A percentile compares a stretch with the other conserved stretches of the same genome.
These are phyloP conservation scores for Russula olivacea DNA, from an alignment of 768 basidiomycete species.

Conservation along the genomic window DNA sequence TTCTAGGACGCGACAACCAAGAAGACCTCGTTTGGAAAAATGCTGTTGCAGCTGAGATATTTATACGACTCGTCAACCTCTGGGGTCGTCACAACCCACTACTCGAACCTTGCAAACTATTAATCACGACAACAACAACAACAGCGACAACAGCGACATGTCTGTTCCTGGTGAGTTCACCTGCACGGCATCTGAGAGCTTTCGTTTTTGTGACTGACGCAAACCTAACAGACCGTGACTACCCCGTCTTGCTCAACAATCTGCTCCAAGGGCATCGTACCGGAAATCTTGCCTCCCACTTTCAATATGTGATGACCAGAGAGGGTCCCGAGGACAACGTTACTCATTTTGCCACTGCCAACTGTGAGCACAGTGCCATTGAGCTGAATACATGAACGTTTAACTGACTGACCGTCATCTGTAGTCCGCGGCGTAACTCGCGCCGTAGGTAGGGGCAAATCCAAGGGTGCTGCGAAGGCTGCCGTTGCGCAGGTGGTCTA, in stretches of 20 bases:
- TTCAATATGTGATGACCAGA: not conserved
- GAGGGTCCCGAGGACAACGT: not conserved
- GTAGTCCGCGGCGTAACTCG: not conserved
- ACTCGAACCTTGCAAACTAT: not conserved
- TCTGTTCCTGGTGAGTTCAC: conserved; percentile 1
- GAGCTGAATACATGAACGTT: not conserved
- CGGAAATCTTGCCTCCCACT: not conserved
- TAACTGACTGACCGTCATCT: not conserved
- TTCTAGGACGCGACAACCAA: not conserved
- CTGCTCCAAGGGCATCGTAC: not conserved
- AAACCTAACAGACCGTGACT: not conserved
- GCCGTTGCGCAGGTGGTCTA: not conserved
- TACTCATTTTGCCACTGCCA: not conserved
- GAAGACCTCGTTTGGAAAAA: not conserved
- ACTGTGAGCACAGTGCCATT: not conserved
- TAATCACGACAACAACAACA: not conserved
- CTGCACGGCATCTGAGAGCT: too few relatives aligned
- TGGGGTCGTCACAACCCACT: not conserved
- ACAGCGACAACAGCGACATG: not conserved
- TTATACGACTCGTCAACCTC: not conserved
- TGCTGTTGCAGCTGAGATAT: not conserved
- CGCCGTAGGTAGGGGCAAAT: not conserved
- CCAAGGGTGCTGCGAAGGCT: not conserved
- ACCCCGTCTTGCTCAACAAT: conserved; percentile 1
- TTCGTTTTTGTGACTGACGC: not conserved